phyloP scores from a whole-genome alignment of 2,329 filamentous ascomycete species.

The Annulohypoxylon truncatum region DNA sequence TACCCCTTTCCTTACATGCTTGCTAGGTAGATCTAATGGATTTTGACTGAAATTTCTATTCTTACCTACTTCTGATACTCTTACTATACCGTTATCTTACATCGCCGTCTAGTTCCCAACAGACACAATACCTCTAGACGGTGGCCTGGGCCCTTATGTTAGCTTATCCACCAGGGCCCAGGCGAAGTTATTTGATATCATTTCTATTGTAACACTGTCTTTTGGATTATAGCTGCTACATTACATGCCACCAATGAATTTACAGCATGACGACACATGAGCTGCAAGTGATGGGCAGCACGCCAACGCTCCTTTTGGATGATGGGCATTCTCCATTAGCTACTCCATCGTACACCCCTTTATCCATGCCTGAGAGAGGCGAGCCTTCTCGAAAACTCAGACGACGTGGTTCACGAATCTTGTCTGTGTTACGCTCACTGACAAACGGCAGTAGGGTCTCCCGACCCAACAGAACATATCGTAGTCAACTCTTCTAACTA shows the following conservation, averaged over 20 bases:
- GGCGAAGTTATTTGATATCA: conserved; percentile 17
- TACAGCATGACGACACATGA: conserved; percentile 45
- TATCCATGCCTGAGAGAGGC: conserved; percentile 43
- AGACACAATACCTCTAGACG: conserved; percentile 24
- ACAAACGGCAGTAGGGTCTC: conserved; percentile 52
- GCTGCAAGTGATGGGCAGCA: conserved; percentile 36
- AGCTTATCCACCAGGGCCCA: conserved; percentile 17
- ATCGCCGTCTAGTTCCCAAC: conserved; percentile 25
- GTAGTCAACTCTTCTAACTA: conserved; percentile 16
- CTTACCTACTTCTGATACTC: not conserved
- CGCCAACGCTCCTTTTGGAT: conserved; percentile 35
- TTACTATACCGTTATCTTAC: not conserved
- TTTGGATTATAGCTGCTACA: conserved; percentile 6
- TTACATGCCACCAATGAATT: conserved; percentile 28
- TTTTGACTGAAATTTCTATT: not conserved
- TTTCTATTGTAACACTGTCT: conserved; percentile 21
- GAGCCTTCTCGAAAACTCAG: conserved; percentile 53
- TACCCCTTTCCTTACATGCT: not conserved
- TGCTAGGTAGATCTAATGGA: not conserved
- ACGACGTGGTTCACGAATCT: conserved; percentile 56
- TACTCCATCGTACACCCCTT: conserved; percentile 42
- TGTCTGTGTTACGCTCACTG: conserved; percentile 56
- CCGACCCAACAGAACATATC: not conserved
- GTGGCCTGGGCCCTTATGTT: conserved; percentile 30
- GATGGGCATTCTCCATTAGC: conserved; percentile 37